Evolutionary conservation across 2,329 filamentous ascomycete genomes (phyloP), one percentile per base, ranked within the genome.

Genomic region (Thielaviopsis ethacetica): DNA sequence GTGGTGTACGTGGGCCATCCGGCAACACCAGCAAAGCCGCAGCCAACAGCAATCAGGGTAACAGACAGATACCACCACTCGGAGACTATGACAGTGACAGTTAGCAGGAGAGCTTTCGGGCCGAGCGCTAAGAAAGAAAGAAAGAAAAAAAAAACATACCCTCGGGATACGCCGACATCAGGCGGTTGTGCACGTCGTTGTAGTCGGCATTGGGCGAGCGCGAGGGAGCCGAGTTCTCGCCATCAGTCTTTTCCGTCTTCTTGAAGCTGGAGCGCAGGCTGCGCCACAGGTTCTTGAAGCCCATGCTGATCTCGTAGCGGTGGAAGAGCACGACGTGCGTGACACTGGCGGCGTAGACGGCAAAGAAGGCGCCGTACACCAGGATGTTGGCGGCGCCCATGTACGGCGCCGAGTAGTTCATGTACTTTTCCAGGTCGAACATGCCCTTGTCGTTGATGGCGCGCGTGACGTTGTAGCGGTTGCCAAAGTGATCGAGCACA

Each of bases 311-410:
- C 63, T 80, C 76, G 56, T 73, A 71, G 3, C 76, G 72, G 64
- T 81, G 75, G 65, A 79, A 80, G 1, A 81, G 70, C 19, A 68
- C 64, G 24, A 75, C 73, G 58, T 80, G 78, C 3, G 74, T 75
- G 17, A 81, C 66, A 0, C 73, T 75, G 19, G 77, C 75, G 0
- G 77, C 71, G 63, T 80, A 80, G 30, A 78, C 74, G 56, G 72
- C 76, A 59, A 81, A 81, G 68, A 78, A 80, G 66, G 75, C 77
- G 62, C 76, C 69, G 68, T 80, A 81, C n/a, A 76, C 70, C 30
- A 71, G 68, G n/a, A 77, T 65, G 59, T 76, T 76, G 17, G 71
- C 75, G 13, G 78, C 75, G 0, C 73, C 68, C 26, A 81, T 65
- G 63, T 75, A 81, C 0, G 76, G 75, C 0, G 76, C 75, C 2